Evolutionary conservation across 495 filamentous ascomycete species (phyloP).

Genomic region (Hypomontagnella submonticulosa): DNA sequence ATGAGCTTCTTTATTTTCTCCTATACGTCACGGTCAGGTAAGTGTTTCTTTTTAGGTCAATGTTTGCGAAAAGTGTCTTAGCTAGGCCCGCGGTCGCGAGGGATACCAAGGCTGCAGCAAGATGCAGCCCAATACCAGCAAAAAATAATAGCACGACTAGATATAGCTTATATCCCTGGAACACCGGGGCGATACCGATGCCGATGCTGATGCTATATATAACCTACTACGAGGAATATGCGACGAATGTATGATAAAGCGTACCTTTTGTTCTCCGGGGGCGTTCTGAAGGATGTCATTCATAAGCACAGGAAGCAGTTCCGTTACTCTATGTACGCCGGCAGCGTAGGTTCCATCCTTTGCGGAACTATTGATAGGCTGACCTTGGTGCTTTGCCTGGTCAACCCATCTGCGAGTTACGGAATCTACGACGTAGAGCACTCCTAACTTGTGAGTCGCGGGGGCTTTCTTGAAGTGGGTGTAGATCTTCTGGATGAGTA

Average conservation of each 20-base stretch:
- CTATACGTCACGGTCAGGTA: conserved; percentile 66
- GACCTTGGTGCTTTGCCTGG: conserved; percentile 85
- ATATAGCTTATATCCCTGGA: conserved; percentile 51
- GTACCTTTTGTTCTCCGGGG: conserved; percentile 98
- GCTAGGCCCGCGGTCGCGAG: conserved; percentile 10
- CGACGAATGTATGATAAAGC: conserved; percentile 59
- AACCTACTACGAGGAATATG: conserved; percentile 47
- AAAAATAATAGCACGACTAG: conserved; percentile 42
- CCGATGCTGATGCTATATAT: conserved; percentile 48
- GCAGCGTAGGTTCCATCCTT: conserved; percentile 92
- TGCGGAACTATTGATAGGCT: conserved; percentile 78
- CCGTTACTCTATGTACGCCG: conserved; percentile 95
- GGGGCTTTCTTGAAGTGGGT: conserved; percentile 97
- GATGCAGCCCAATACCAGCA: conserved; percentile 24
- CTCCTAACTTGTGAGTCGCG: conserved; percentile 94
- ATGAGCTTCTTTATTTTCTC: conserved; percentile 96
- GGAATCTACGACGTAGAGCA: conserved; percentile 99
- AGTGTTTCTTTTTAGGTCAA: conserved; percentile 50
- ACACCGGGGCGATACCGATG: conserved; percentile 38
- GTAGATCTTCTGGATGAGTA: conserved; percentile 94
- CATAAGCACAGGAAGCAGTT: conserved; percentile 92
- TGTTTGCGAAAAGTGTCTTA: conserved; percentile 25
- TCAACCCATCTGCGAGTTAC: conserved; percentile 99
- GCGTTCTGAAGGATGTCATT: conserved; percentile 91
- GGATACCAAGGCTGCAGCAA: not conserved